Conservation (phyloP, 2,329 filamentous ascomycete genomes). For the Aspergillus neoniger region DNA sequence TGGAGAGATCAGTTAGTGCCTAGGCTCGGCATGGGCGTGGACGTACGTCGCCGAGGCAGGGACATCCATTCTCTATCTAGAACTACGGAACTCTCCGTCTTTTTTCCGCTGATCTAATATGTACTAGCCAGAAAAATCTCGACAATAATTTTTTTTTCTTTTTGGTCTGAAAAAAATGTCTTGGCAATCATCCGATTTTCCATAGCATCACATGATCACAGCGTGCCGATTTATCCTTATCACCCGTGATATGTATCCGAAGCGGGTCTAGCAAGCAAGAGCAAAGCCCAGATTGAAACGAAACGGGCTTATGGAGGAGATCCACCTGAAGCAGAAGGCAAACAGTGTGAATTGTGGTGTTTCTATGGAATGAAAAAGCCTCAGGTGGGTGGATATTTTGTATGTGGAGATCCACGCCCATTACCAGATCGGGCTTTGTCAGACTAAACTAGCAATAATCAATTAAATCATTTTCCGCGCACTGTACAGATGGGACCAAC, state of each 20-base stretch:
- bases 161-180: not conserved
- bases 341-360: no score
- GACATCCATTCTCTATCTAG: not conserved
- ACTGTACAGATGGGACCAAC: no score
- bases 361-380: no score
- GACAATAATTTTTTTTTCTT: no score
- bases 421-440: no score
- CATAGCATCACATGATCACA: not conserved
- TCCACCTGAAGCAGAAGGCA: no score
- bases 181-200: conserved; percentile 9
- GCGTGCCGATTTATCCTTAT: conserved; percentile 21
- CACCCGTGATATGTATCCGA: conserved; percentile 15
- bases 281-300: not conserved
- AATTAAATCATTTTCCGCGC: no score
- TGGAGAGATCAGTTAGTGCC: not conserved
- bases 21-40: conserved; percentile 9
- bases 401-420: no score
- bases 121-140: not conserved
- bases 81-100: not conserved
- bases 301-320: no score
- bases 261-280: not conserved
- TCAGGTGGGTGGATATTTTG: no score
- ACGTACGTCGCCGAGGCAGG: not conserved
- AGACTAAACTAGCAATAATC: no score
- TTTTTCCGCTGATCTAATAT: not conserved